phyloP scores from a whole-genome alignment of 306 rosid genomes.

The Mimosa pudica region DNA sequence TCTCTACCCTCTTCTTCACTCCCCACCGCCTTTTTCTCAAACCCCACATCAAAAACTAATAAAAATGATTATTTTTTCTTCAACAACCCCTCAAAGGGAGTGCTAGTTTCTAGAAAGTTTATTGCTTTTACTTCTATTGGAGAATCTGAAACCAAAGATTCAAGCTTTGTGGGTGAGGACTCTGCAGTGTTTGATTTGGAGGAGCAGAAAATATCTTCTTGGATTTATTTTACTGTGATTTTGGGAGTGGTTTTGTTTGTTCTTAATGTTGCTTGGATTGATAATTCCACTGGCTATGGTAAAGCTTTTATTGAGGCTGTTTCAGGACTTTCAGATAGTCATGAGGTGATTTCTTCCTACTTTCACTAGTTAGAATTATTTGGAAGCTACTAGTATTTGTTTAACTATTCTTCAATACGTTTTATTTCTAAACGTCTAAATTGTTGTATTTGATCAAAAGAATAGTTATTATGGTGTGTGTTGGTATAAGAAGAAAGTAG shows the following conservation, averaged over 20 bases:
- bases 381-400: background rate
- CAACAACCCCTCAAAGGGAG: background rate
- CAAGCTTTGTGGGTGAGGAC: conserved; percentile 62
- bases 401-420: background rate
- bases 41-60: background rate
- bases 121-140: conserved; percentile 49
- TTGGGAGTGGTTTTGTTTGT: conserved; percentile 67
- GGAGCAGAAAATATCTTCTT: conserved; percentile 71
- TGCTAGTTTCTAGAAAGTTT: conserved; percentile 13
- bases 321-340: conserved; percentile 68
- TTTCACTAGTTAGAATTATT: background rate
- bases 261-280: conserved; percentile 74
- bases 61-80: conserved; percentile 1
- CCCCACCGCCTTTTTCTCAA: conserved; percentile 4
- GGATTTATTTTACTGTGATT: conserved; percentile 65
- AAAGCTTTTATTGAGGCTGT: conserved; percentile 65
- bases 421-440: background rate
- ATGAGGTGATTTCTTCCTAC: conserved; percentile 50
- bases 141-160: conserved; percentile 15
- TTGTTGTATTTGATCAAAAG: no score
- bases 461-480: no score
- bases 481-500: no score
- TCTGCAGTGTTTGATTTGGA: conserved; percentile 66
- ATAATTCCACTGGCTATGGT: conserved; percentile 73
- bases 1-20: background rate